These are phyloP conservation scores for Fraxinus nigra DNA, from an alignment of 305 asterid genomes.

Conservation along the genomic window DNA sequence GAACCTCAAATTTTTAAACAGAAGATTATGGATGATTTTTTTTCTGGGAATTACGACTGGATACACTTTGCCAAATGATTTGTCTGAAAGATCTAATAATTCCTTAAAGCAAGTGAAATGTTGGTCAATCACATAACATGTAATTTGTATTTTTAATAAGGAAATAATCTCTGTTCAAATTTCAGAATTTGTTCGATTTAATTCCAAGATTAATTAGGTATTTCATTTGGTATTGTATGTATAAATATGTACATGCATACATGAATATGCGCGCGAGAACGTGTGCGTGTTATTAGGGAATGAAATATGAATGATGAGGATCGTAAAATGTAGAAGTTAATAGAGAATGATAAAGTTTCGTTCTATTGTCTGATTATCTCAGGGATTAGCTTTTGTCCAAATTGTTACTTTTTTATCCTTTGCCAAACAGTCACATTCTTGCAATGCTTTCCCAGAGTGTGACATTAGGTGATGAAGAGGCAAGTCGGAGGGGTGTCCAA, in stretches of 20 bases:
- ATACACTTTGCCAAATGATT: not conserved
- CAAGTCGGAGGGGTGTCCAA: slow-evolving; percentile 91
- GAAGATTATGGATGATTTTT: not conserved
- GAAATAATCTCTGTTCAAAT: not conserved
- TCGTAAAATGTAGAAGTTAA: not conserved
- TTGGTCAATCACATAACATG: not conserved
- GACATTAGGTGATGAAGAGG: slow-evolving; percentile 98
- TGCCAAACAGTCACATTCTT: not conserved
- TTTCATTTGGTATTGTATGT: not conserved
- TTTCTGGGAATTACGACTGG: not conserved
- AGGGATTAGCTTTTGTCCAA: slow-evolving; percentile 6
- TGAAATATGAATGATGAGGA: not conserved
- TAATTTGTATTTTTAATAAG: not conserved
- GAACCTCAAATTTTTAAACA: not conserved
- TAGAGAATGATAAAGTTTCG: not conserved
- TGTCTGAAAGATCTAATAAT: not conserved
- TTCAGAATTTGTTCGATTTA: not conserved
- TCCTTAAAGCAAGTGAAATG: not conserved
- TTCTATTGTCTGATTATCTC: slow-evolving; percentile 1
- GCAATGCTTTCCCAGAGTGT: slow-evolving; percentile 67
- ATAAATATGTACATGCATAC: not conserved
- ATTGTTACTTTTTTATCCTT: not conserved
- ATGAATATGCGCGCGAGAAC: not conserved
- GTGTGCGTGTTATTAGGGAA: not conserved
- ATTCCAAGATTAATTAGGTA: not conserved